These are phyloP conservation scores for Xylariaceae sp. DNA, from an alignment of 2,329 filamentous ascomycete species.

Conservation along the genomic window DNA sequence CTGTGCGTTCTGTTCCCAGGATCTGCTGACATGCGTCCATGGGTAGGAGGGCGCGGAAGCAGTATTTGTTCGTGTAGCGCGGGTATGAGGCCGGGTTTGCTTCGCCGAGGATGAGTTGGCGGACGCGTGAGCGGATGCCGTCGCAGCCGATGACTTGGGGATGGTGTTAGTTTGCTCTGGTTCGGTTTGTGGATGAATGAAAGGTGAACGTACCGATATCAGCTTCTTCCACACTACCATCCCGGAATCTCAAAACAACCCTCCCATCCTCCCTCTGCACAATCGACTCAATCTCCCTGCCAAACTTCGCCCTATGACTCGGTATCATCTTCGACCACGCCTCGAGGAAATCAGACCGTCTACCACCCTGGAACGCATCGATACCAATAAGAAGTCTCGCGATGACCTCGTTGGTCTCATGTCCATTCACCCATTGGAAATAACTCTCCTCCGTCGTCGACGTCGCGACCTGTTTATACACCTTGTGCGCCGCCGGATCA, in stretches of 20 bases:
- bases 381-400: conserved; percentile 37
- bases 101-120: conserved; percentile 47
- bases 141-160: conserved; percentile 53
- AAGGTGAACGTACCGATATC: conserved; percentile 29
- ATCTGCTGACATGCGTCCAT: conserved; percentile 47
- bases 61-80: conserved; percentile 53
- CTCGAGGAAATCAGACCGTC: conserved; percentile 38
- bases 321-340: conserved; percentile 34
- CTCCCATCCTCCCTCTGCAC: conserved; percentile 23
- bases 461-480: conserved; percentile 35
- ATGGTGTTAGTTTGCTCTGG: conserved; percentile 3
- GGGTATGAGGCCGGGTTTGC: conserved; percentile 41
- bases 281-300: conserved; percentile 33
- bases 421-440: conserved; percentile 41
- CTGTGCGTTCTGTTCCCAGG: conserved; percentile 45
- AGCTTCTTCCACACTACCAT: conserved; percentile 29
- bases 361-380: conserved; percentile 39
- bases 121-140: conserved; percentile 55
- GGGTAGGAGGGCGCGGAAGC: conserved; percentile 57
- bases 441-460: conserved; percentile 30
- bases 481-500: conserved; percentile 32
- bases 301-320: conserved; percentile 29
- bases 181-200: too few relatives aligned
- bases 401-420: conserved; percentile 28
- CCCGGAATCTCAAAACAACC: conserved; percentile 30